Evolutionary conservation across 495 filamentous ascomycete species (phyloP).

Genomic region (Talaromyces trachyspermus): DNA sequence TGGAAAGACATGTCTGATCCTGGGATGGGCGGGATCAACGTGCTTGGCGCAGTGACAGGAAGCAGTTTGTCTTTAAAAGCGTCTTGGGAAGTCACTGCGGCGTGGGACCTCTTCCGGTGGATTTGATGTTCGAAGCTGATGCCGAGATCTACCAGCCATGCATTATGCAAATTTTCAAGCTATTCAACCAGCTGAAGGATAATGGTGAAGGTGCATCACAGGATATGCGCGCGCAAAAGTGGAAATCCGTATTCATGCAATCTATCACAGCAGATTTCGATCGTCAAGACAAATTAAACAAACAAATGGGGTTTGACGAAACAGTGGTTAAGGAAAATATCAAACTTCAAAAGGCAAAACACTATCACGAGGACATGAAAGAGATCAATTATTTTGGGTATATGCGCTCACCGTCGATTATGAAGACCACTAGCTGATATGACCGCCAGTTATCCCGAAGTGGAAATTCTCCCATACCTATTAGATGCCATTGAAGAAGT

Average conservation of each 20-base stretch:
- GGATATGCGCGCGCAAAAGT: slow-evolving; percentile 15
- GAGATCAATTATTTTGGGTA: slow-evolving; percentile 38
- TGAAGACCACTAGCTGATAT: neutral
- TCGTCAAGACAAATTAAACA: slow-evolving; percentile 23
- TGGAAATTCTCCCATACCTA: slow-evolving; percentile 16
- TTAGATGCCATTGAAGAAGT: slow-evolving; percentile 25
- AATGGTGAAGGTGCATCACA: neutral
- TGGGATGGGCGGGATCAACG: slow-evolving; percentile 27
- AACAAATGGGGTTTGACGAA: slow-evolving; percentile 28
- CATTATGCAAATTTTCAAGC: slow-evolving; percentile 29
- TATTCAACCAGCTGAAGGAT: slow-evolving; percentile 29
- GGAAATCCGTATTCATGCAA: slow-evolving; percentile 33
- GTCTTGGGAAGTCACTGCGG: slow-evolving; percentile 31
- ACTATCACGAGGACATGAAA: slow-evolving; percentile 20
- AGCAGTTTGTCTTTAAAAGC: slow-evolving; percentile 35
- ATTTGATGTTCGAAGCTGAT: slow-evolving; percentile 30
- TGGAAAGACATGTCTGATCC: slow-evolving; percentile 10
- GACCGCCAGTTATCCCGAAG: slow-evolving; percentile 11
- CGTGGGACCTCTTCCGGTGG: slow-evolving; percentile 29
- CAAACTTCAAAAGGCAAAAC: slow-evolving; percentile 15
- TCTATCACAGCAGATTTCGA: slow-evolving; percentile 34
- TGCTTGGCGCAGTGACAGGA: slow-evolving; percentile 26
- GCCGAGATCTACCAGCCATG: slow-evolving; percentile 35
- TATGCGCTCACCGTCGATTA: neutral
- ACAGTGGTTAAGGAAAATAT: slow-evolving; percentile 24